phyloP scores from a whole-genome alignment of 1,139 yeast species.

The Debaryomyces robertsiae region DNA sequence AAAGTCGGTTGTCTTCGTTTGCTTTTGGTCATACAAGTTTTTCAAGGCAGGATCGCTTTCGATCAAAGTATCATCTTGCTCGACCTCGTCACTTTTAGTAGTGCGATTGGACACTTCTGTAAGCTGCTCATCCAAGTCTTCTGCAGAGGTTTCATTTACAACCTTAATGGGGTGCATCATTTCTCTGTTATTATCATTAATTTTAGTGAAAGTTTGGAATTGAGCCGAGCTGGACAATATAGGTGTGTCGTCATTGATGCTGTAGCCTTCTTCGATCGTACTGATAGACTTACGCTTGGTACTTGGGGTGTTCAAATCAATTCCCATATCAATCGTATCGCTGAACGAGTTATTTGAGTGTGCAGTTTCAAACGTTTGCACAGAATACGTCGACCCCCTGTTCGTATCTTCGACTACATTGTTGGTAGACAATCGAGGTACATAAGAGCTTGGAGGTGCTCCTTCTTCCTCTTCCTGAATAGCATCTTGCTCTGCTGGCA shows the following conservation, averaged over 20 bases:
- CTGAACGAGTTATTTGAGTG: conserved; percentile 19
- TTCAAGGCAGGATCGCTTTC: conserved; percentile 12
- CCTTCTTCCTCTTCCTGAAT: conserved; percentile 32
- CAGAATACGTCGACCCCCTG: conserved; percentile 24
- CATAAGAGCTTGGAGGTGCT: conserved; percentile 7
- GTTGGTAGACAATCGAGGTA: conserved; percentile 11
- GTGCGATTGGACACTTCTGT: conserved; percentile 10
- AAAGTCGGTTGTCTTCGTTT: not conserved
- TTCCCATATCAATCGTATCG: conserved; percentile 5
- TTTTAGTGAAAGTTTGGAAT: conserved; percentile 21
- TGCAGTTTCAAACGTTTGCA: conserved; percentile 37
- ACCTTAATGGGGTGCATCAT: conserved; percentile 8
- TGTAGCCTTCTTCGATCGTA: conserved; percentile 23
- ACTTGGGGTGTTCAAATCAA: not conserved
- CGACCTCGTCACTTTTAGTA: conserved; percentile 15
- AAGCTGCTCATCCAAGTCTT: conserved; percentile 9
- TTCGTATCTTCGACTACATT: conserved; percentile 11
- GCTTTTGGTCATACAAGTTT: conserved; percentile 4
- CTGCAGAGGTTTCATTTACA: conserved; percentile 3
- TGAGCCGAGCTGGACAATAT: conserved; percentile 29
- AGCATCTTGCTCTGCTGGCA: conserved; percentile 10
- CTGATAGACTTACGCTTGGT: conserved; percentile 17
- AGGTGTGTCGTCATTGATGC: conserved; percentile 28
- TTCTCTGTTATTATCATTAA: conserved; percentile 11
- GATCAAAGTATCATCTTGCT: conserved; percentile 31